Evolutionary conservation across 2,329 filamentous ascomycete genomes (phyloP), one percentile per base, ranked within the genome.

Genomic region (Penicillium brevicompactum): DNA sequence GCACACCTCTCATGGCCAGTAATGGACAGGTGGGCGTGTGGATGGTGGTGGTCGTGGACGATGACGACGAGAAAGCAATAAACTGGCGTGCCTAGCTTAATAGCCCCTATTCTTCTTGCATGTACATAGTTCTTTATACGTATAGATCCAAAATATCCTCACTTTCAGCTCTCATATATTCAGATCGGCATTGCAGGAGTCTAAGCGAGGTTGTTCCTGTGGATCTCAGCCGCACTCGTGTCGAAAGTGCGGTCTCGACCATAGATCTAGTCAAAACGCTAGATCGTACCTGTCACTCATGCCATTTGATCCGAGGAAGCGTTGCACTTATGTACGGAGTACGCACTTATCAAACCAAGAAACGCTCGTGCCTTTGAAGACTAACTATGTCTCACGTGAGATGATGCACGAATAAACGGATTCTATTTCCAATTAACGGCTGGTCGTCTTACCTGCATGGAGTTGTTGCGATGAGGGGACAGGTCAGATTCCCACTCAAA

Each of bases 1-100:
- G 87, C 67, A 92, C 89, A 21, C 89, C 89, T 2, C 74, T 92
- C 3, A 73, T 89, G 3, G 88, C 87, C 2, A 80, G 80, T 41
- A 86, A 86, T 59, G 86, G 87, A 1, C 77, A 82, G 3, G 84
- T 92, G 0, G 89, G 89, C 14, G 88, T 91, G 0, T 92, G 89
- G 89, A 89, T 92, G 86, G 80, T 91, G 5, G 81, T 91, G 0
- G 79, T 92, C 13, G 84, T 90, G 3, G 87, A 91, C 58, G 86
- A 86, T 50, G 85, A 89, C 44, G 73, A 77, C 11, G 61, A 61
- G 37, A 30, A 56, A 41, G 48, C 60, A 38, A 40, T 59, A 27
- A 55, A 57, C 51, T 62, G 57, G 57, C 49, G 59, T n/a, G 49
- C 27, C 24, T 56, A 58, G 44, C 43, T 18, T 37, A 38, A 47